phyloP scores from a whole-genome alignment of 495 filamentous ascomycete genomes.

The Filosporella fistucella region DNA sequence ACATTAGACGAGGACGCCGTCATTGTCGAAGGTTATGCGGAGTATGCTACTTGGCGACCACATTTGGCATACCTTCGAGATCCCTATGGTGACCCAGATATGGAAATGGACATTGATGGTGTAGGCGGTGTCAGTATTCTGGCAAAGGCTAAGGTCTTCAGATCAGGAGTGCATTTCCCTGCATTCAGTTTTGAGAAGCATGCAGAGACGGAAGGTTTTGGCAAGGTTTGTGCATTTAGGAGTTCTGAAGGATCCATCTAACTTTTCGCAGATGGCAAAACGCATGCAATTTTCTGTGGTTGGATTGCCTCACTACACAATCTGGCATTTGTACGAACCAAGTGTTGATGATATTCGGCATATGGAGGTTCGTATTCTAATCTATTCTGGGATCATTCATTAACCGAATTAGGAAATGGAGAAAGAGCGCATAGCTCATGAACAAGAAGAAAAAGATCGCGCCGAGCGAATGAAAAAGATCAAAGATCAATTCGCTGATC shows the following conservation, averaged over 20 bases:
- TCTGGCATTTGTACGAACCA: slow-evolving; percentile 99
- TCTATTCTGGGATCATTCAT: slow-evolving; percentile 7
- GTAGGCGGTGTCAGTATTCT: slow-evolving; percentile 97
- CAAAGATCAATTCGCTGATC: slow-evolving; percentile 65
- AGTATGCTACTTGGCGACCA: slow-evolving; percentile 98
- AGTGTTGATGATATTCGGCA: slow-evolving; percentile 95
- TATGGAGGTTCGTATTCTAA: slow-evolving; percentile 64
- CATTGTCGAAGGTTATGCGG: slow-evolving; percentile 98
- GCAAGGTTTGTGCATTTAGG: slow-evolving; percentile 61
- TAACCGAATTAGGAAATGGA: slow-evolving; percentile 69
- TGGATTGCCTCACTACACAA: slow-evolving; percentile 95
- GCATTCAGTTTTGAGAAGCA: slow-evolving; percentile 99
- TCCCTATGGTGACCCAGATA: slow-evolving; percentile 95
- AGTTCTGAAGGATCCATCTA: not conserved
- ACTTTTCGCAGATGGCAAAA: slow-evolving; percentile 75
- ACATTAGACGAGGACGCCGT: slow-evolving; percentile 97
- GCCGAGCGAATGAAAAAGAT: slow-evolving; percentile 61
- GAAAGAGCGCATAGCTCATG: slow-evolving; percentile 64
- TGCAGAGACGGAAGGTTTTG: slow-evolving; percentile 97
- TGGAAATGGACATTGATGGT: slow-evolving; percentile 99
- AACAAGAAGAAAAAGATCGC: slow-evolving; percentile 68
- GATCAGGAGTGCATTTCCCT: slow-evolving; percentile 93
- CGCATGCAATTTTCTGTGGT: slow-evolving; percentile 96
- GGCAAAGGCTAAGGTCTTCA: slow-evolving; percentile 92
- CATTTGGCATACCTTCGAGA: slow-evolving; percentile 97